phyloP scores from a whole-genome alignment of 192 early-diverging fungal species.

The Kickxella alabastrina region DNA sequence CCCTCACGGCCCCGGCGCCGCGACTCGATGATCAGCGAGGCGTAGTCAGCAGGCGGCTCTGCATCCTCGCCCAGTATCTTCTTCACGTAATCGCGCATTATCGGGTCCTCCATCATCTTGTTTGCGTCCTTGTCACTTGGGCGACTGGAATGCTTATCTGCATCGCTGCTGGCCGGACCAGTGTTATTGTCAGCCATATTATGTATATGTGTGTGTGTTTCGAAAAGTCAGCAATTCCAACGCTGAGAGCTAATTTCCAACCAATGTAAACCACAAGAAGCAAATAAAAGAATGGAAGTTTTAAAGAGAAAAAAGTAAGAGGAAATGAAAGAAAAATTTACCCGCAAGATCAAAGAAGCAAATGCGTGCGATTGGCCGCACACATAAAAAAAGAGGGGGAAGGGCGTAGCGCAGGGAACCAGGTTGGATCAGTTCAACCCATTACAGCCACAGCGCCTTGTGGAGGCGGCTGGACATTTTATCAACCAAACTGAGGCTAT shows the following conservation, averaged over 20 bases:
- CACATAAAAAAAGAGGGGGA: no score
- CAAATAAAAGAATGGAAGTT: no score
- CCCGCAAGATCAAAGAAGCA: not conserved
- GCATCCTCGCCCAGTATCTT: conserved; percentile 43
- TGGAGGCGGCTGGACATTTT: conserved; percentile 33
- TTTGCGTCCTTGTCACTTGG: not conserved
- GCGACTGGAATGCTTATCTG: no score
- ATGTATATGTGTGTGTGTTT: no score
- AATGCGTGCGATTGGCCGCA: no score
- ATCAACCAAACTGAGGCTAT: conserved; percentile 20
- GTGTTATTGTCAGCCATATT: no score
- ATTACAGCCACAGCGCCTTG: conserved; percentile 15
- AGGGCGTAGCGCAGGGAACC: no score
- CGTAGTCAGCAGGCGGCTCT: conserved; percentile 35
- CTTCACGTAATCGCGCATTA: conserved; percentile 32
- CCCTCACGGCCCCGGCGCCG: conserved; percentile 42
- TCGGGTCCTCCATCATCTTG: conserved; percentile 18
- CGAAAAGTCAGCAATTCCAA: no score
- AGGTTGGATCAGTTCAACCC: no score
- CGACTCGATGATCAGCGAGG: conserved; percentile 30
- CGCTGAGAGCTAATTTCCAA: no score
- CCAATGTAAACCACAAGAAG: not conserved
- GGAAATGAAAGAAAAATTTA: not conserved
- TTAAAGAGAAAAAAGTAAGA: not conserved
- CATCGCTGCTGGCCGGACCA: not conserved